These are phyloP conservation scores for Solanum etuberosum DNA, from an alignment of 257 asterid genomes.

Conservation along the genomic window DNA sequence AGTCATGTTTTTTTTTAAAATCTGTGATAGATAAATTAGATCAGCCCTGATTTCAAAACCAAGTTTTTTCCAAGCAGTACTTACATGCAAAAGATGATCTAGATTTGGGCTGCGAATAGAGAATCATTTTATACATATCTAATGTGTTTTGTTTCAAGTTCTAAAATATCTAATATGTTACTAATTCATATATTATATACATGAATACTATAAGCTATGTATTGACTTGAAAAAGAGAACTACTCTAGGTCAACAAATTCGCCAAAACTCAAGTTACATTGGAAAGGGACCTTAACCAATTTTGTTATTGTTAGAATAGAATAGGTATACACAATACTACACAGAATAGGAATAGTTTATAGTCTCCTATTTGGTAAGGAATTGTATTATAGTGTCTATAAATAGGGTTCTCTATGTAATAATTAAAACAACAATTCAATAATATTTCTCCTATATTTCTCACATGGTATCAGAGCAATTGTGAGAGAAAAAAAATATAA, in stretches of 20 bases:
- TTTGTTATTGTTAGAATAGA: no score
- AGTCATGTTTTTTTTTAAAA: not conserved
- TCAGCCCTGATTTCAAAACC: not conserved
- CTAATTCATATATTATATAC: not conserved
- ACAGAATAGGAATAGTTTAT: no score
- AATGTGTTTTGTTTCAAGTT: not conserved
- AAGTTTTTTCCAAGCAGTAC: not conserved
- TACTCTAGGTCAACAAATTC: not conserved
- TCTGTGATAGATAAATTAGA: not conserved
- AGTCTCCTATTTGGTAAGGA: no score
- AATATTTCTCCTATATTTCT: no score
- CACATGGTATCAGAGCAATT: no score
- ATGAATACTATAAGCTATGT: not conserved
- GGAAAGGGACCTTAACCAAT: not conserved
- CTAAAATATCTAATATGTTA: not conserved
- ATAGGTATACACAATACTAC: no score
- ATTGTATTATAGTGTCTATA: no score
- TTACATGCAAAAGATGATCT: not conserved
- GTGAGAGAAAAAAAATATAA: no score
- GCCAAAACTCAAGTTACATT: not conserved
- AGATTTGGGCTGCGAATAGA: not conserved
- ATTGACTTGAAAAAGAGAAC: not conserved
- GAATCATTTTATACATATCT: not conserved
- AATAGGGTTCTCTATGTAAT: no score
- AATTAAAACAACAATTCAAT: no score